Evolutionary conservation across 1,284 basidiomycete genomes (phyloP).

Genomic region (Xerocomus minutiporus): DNA sequence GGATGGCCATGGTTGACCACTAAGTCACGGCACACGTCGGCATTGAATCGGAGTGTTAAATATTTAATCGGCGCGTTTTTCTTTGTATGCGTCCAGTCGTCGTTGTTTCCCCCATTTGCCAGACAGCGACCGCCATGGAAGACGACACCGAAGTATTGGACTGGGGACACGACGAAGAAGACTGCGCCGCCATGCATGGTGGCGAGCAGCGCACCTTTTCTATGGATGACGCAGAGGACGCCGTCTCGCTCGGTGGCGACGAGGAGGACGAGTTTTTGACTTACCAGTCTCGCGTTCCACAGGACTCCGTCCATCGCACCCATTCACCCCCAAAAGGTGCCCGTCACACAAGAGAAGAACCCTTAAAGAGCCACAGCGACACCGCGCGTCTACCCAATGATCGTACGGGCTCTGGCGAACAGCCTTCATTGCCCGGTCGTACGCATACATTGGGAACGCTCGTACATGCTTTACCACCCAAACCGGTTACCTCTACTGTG

Average conservation of each 20-base stretch:
- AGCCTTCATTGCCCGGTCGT: slow-evolving; percentile 29
- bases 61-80: slow-evolving; percentile 26
- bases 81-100: slow-evolving; percentile 15
- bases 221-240: slow-evolving; percentile 57
- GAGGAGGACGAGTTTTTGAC: slow-evolving; percentile 52
- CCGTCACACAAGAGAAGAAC: slow-evolving; percentile 17
- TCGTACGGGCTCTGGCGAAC: slow-evolving; percentile 21
- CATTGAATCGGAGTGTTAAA: slow-evolving; percentile 20
- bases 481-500: slow-evolving; percentile 54
- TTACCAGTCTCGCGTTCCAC: slow-evolving; percentile 32
- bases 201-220: slow-evolving; percentile 28
- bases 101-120: slow-evolving; percentile 4
- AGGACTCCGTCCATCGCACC: slow-evolving; percentile 11
- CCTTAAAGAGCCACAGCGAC: background rate
- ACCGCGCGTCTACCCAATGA: slow-evolving; percentile 19
- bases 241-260: slow-evolving; percentile 67
- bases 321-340: slow-evolving; percentile 17
- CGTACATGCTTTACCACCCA: slow-evolving; percentile 68
- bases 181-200: slow-evolving; percentile 32
- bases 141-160: slow-evolving; percentile 67
- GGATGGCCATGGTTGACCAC: slow-evolving; percentile 46
- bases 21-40: slow-evolving; percentile 35
- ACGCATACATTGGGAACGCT: slow-evolving; percentile 34
- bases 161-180: slow-evolving; percentile 73
- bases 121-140: slow-evolving; percentile 44